Base-by-base conservation (phyloP, 345 rosid species). In the Garcia nutans region DNA sequence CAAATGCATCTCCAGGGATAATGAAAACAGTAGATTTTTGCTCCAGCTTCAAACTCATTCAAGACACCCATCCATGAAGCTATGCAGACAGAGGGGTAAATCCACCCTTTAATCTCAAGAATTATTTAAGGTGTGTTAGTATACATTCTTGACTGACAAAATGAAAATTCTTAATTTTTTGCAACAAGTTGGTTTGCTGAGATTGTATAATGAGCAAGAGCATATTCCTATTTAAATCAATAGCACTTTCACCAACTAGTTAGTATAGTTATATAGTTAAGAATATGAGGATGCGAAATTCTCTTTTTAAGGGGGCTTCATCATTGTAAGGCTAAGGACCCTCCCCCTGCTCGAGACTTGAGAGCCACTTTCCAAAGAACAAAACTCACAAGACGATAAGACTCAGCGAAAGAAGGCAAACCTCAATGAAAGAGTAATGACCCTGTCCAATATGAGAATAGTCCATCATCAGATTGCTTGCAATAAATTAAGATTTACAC, bases 1-100 rank as follows among this genome's bases (percentile, higher is more conserved):
- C 99, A 80, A 93, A 96, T 44, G 96, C 98, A 81, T 96, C 97
- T 47, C 84, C 88, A 23, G 97, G 91, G 77, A 88, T 86, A 84
- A 95, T 77, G 79, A 84, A 61, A 26, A 93, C 37, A 19, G 87
- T 75, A 3, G 90, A 90, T 76, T 76, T 74, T 86, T 9, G 56
- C 72, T 76, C 94, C 98, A 0, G 96, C 93, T 78, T 79, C 90
- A 73, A 88, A 89, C 84, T 85, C 86, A 68, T 86, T 87, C 62
- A 81, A 54, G 10, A 84, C 87, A 7, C 88, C 93, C 89, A 85
- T 83, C 99, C 97, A 95, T 12, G 91, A 84, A 28, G 86, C 92
- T 74, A 74, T 81, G 85, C 93, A 86, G 7, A 82, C 92, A 23
- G 93, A 86, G 24, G 97, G 89, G 23, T 86, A 82, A 26, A 88